Evolutionary conservation across 2,329 filamentous ascomycete genomes (phyloP), one percentile per base, ranked within the genome.

Genomic region (Pyricularia grisea): DNA sequence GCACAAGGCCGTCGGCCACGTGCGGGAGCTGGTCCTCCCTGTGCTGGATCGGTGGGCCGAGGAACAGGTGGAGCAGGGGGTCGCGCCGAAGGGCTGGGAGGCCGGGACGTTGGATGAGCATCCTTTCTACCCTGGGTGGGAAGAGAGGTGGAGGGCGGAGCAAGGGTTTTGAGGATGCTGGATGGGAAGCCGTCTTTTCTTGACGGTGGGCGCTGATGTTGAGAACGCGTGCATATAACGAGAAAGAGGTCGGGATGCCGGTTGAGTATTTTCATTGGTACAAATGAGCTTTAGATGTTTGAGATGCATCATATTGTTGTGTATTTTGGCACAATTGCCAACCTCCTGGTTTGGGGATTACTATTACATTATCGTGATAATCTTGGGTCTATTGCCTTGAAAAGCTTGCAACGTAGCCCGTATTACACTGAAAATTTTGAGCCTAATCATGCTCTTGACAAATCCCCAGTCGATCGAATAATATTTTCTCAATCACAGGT

Each of bases 1-100:
- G 73, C 95, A 95, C 75, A 96, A 96, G 80, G 87, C 84, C n/a
- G 91, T 89, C 0, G 92, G 90, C 88, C 91, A 94, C 77, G 88
- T 90, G 1, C 88, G 94, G 76, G 90, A 93, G 78, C 84, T 93
- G 0, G 86, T 88, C 0, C 80, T 92, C 66, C 90, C 91, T 0
- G 82, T 83, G 0, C 74, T 95, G 70, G 84, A 88, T 73, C 75
- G 80, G 71, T 95, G 86, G 80, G 86, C 85, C 61, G 79, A 77
- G 65, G 89, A 91, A 77, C 92, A 97, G 79, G 79, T 87, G 11
- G 83, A 86, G 25, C 65, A 68, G 12, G 76, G 75, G 2, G 28
- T 75, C 20, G 75, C 76, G 61, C 71, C 73, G 14, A 66, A 84
- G 70, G 83, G 84, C 25, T 94, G 91, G 92, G 83, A 89, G 73